These are phyloP conservation scores for Helotiales sp. DNA, from an alignment of 2,329 filamentous ascomycete genomes.

Conservation along the genomic window DNA sequence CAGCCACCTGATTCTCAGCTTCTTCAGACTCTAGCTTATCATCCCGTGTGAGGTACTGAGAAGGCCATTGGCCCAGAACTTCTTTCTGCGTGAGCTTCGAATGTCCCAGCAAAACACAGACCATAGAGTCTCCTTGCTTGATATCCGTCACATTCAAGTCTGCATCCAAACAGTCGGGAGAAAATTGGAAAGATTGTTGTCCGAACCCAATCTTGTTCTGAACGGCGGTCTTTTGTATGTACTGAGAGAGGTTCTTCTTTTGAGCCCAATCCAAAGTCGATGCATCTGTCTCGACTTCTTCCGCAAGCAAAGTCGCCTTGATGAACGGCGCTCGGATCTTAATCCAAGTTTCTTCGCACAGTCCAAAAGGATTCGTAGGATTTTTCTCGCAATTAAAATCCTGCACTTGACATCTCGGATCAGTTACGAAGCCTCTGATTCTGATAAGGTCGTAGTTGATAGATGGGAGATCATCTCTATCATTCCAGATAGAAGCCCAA, in stretches of 20 bases:
- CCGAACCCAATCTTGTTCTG: not conserved
- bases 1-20: not conserved
- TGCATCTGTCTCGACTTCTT: not conserved
- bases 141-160: not conserved
- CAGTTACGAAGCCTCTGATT: not conserved
- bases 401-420: not conserved
- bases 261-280: not conserved
- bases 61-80: not conserved
- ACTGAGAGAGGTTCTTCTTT: not conserved
- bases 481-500: slow-evolving; percentile 11
- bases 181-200: not conserved
- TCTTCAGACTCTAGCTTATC: not conserved
- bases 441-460: not conserved
- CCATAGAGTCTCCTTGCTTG: not conserved
- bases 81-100: not conserved
- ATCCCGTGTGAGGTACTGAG: not conserved
- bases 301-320: not conserved
- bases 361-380: not conserved
- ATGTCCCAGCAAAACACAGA: not conserved
- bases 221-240: not conserved
- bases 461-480: not conserved
- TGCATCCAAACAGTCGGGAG: not conserved
- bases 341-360: not conserved
- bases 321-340: not conserved
- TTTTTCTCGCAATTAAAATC: not conserved